Base-by-base conservation (phyloP, 257 asterid genomes). In the Craterostigma plantagineum region DNA sequence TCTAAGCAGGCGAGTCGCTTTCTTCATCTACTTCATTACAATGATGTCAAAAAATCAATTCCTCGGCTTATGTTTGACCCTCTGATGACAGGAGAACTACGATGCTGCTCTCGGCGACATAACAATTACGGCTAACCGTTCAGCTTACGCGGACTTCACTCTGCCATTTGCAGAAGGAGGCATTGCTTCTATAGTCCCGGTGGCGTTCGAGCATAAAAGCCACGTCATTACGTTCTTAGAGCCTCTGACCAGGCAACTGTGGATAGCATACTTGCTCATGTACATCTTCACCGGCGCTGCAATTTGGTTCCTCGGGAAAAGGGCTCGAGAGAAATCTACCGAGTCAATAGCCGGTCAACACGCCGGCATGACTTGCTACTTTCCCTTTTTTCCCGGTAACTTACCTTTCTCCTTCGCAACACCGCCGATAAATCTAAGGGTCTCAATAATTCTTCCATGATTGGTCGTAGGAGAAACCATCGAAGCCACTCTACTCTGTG, bases 21-120 rank as follows among this genome's bases (percentile, higher is more conserved):
- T 35, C 2, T 35, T 9, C 3, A 9, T n/a, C n/a, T n/a, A n/a
- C n/a, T n/a, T 35, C 40, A 10, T 35, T 4, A 35, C 11, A 35
- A 7, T 35, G 9, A 3, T 7, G 13, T 35, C 13, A n/a, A n/a
- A n/a, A n/a, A n/a, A n/a, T n/a, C n/a, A n/a, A 10, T 3, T 35
- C 13, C 13, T 35, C 40, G 40, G 2, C 40, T 9, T 35, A 35
- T 42, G 47, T 50, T n/a, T 14, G 37, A 1, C 38, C 43, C 7
- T 27, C 11, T 51, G 50, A 49, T 17, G 44, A 16, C 43, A 57
- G 72, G 58, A 53, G 42, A 35, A 54, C 1, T 61, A 51, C 23
- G 70, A 62, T 50, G 70, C 65, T 46, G 73, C 65, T 14, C 38
- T 69, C 2, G 77, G 77, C 30, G 77, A 65, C 35, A 62, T 69